Evolutionary conservation across 257 asterid genomes (phyloP).

Genomic region (Avicennia marina): DNA sequence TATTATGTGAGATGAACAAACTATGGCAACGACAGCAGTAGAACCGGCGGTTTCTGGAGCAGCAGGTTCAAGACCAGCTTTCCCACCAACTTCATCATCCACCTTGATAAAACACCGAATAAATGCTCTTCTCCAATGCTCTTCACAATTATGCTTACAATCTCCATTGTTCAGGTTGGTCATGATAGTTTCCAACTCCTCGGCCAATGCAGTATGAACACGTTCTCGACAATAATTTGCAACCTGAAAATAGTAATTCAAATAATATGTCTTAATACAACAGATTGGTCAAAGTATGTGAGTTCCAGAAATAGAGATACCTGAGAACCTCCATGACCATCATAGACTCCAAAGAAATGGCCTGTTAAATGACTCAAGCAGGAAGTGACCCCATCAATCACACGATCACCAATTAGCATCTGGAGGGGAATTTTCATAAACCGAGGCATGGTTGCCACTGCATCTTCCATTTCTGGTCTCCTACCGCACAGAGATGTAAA

Average conservation of each 20-base stretch:
- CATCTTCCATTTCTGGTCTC: slow-evolving; percentile 98
- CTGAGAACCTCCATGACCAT: slow-evolving; percentile 99
- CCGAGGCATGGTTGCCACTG: slow-evolving; percentile 63
- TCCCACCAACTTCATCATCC: slow-evolving; percentile 28
- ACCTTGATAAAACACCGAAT: background rate
- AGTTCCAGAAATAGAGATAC: no score
- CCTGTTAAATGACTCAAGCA: slow-evolving; percentile 65
- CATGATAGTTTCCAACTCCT: slow-evolving; percentile 34
- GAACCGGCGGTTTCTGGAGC: slow-evolving; percentile 70
- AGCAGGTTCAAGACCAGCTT: slow-evolving; percentile 29
- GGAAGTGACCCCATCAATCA: slow-evolving; percentile 38
- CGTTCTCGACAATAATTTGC: slow-evolving; percentile 58
- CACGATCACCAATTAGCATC: slow-evolving; percentile 58
- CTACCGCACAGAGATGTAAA: slow-evolving; percentile 70
- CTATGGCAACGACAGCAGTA: slow-evolving; percentile 57
- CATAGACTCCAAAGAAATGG: slow-evolving; percentile 95
- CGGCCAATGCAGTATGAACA: slow-evolving; percentile 41
- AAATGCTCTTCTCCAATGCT: background rate
- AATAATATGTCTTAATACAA: no score
- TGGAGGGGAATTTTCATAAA: slow-evolving; percentile 57
- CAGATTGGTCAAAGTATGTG: no score
- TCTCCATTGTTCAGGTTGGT: background rate
- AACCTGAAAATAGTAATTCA: slow-evolving; percentile 28
- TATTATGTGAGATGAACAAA: slow-evolving; percentile 66
- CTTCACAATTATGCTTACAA: background rate